These are phyloP conservation scores for Massariosphaeria phaeospora DNA, from an alignment of 495 filamentous ascomycete genomes.

Conservation along the genomic window DNA sequence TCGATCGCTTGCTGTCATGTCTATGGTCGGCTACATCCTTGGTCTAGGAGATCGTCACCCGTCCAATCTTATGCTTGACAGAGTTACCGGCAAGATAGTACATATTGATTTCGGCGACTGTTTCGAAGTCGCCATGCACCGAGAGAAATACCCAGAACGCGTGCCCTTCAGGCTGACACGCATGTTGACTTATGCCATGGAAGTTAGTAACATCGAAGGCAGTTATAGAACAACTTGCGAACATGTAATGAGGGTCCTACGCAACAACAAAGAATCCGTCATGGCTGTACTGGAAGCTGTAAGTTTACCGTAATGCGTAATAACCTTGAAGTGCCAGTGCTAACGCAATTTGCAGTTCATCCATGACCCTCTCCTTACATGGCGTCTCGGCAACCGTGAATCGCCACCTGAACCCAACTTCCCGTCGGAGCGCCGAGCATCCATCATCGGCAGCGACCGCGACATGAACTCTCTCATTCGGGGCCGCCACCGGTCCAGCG, in stretches of 20 bases:
- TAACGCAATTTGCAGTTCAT: slow-evolving; percentile 62
- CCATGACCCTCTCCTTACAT: slow-evolving; percentile 94
- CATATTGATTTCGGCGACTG: slow-evolving; percentile 99
- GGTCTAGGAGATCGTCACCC: slow-evolving; percentile 94
- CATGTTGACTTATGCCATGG: slow-evolving; percentile 99
- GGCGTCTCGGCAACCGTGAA: slow-evolving; percentile 84
- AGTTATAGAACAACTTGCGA: slow-evolving; percentile 97
- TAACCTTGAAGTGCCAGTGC: not conserved
- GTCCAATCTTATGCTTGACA: slow-evolving; percentile 94
- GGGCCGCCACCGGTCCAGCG: slow-evolving; percentile 31
- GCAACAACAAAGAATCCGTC: slow-evolving; percentile 94
- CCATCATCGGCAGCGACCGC: slow-evolving; percentile 53
- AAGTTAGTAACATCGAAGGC: slow-evolving; percentile 98
- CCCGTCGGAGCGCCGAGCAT: slow-evolving; percentile 66
- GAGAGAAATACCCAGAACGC: slow-evolving; percentile 96
- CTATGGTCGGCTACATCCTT: slow-evolving; percentile 99
- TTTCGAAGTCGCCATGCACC: slow-evolving; percentile 99
- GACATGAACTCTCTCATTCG: slow-evolving; percentile 20
- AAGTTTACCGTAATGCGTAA: slow-evolving; percentile 44
- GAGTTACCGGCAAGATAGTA: slow-evolving; percentile 89
- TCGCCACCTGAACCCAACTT: slow-evolving; percentile 75
- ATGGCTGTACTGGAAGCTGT: slow-evolving; percentile 98
- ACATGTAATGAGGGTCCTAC: slow-evolving; percentile 93
- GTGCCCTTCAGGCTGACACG: slow-evolving; percentile 96
- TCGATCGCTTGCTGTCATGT: slow-evolving; percentile 95